phyloP scores from a whole-genome alignment of 768 basidiomycete species.

The Melanogaster broomeanus region DNA sequence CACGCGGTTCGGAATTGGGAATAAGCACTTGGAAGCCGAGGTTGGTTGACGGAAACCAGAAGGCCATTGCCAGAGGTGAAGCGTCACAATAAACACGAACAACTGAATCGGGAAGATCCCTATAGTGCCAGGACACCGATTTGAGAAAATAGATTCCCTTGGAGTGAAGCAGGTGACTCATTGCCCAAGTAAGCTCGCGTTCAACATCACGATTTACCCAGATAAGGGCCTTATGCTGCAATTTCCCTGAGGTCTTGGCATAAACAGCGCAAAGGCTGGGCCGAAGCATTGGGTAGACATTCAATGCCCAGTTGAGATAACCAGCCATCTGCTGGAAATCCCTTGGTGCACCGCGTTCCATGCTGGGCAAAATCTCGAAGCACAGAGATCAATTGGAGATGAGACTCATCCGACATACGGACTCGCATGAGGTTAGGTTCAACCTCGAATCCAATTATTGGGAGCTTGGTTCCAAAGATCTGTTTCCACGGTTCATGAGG shows the following conservation, averaged over 20 bases:
- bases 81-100: slow-evolving; percentile 26
- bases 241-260: slow-evolving; percentile 34
- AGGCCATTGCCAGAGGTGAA: slow-evolving; percentile 16
- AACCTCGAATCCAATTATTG: too few species aligned
- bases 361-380: slow-evolving; percentile 12
- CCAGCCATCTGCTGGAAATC: slow-evolving; percentile 38
- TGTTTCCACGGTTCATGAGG: too few species aligned
- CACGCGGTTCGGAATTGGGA: background rate
- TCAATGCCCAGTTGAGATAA: slow-evolving; percentile 42
- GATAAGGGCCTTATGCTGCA: background rate
- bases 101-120: background rate
- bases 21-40: slow-evolving; percentile 20
- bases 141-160: slow-evolving; percentile 26
- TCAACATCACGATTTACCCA: slow-evolving; percentile 9
- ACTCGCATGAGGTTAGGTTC: slow-evolving; percentile 6
- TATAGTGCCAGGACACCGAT: slow-evolving; percentile 11
- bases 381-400: slow-evolving; percentile 10
- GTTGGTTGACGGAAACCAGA: slow-evolving; percentile 24
- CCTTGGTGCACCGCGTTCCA: background rate
- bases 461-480: too few species aligned
- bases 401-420: slow-evolving; percentile 14
- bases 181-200: slow-evolving; percentile 29
- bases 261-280: slow-evolving; percentile 38
- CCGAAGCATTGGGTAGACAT: slow-evolving; percentile 37
- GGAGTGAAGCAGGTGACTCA: slow-evolving; percentile 15